A percentile compares a stretch with the other conserved stretches of the same genome.
Evolutionary conservation across 306 rosid genomes (phyloP).

Genomic region (Chamaecrista fasciculata): DNA sequence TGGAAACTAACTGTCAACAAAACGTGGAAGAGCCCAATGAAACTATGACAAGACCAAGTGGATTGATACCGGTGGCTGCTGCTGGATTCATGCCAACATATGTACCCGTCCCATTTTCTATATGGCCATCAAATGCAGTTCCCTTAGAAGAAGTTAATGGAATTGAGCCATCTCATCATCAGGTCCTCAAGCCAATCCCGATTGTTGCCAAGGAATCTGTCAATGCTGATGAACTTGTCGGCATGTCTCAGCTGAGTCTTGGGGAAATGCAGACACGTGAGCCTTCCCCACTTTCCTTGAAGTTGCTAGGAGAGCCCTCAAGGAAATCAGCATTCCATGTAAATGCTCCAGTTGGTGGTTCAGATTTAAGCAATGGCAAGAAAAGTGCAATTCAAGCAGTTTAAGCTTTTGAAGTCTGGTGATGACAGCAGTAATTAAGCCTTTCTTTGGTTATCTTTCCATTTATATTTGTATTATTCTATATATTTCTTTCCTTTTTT

Average conservation of each 20-base stretch:
- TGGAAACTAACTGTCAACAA: slow-evolving; percentile 64
- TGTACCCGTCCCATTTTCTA: slow-evolving; percentile 51
- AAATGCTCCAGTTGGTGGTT: slow-evolving; percentile 59
- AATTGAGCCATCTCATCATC: slow-evolving; percentile 51
- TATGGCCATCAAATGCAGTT: slow-evolving; percentile 68
- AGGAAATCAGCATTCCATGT: slow-evolving; percentile 96
- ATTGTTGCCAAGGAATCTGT: slow-evolving; percentile 69
- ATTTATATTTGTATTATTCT: slow-evolving; percentile 41
- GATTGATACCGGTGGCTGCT: slow-evolving; percentile 53
- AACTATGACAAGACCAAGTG: slow-evolving; percentile 38
- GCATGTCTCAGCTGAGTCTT: slow-evolving; percentile 87
- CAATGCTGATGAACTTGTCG: slow-evolving; percentile 83
- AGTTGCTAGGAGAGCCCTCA: slow-evolving; percentile 72
- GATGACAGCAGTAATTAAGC: slow-evolving; percentile 31
- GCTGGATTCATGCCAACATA: slow-evolving; percentile 60
- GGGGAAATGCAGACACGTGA: slow-evolving; percentile 48
- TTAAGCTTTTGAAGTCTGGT: slow-evolving; percentile 38
- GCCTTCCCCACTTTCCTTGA: slow-evolving; percentile 72
- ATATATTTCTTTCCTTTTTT: slow-evolving; percentile 17
- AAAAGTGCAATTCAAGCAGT: slow-evolving; percentile 62
- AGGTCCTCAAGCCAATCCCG: slow-evolving; percentile 77
- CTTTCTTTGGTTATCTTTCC: slow-evolving; percentile 30
- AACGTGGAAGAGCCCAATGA: slow-evolving; percentile 40
- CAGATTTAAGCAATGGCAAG: slow-evolving; percentile 64
- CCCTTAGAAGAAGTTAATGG: slow-evolving; percentile 49